Evolutionary conservation across 805 yeast species (phyloP).

Genomic region (Myxozyma melibiosi): DNA sequence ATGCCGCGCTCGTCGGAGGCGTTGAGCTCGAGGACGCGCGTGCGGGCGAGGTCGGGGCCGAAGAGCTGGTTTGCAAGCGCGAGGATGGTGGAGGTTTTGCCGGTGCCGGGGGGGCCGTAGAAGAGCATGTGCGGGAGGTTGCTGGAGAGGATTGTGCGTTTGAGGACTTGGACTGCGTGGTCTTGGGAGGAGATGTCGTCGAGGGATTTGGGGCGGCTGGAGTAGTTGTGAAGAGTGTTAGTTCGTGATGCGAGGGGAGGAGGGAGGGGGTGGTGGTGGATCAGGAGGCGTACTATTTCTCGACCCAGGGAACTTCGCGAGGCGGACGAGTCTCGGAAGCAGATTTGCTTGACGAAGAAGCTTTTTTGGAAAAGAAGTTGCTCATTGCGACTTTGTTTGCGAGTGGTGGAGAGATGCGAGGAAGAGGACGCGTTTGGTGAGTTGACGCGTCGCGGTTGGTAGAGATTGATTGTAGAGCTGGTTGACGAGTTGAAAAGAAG

Average conservation of each 20-base stretch:
- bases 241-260: background rate
- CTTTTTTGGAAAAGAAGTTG: constrained; percentile 5
- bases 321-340: constrained; percentile 1
- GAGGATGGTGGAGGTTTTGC: constrained; percentile 84
- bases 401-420: background rate
- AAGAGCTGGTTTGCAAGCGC: constrained; percentile 79
- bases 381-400: background rate
- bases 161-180: constrained; percentile 80
- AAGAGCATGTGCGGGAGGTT: constrained; percentile 82
- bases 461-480: too few relatives aligned
- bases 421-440: background rate
- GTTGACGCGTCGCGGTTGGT: constrained; percentile 3
- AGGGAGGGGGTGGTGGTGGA: too few relatives aligned
- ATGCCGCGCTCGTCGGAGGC: constrained; percentile 94
- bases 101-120: constrained; percentile 94
- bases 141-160: constrained; percentile 66
- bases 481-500: too few relatives aligned
- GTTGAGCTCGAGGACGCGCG: constrained; percentile 78
- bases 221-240: constrained; percentile 9
- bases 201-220: constrained; percentile 77
- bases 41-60: constrained; percentile 68
- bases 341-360: constrained; percentile 4
- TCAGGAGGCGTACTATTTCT: constrained; percentile 75
- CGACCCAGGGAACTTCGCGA: constrained; percentile 75
- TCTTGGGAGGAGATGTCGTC: constrained; percentile 92